A percentile compares a stretch with the other conserved stretches of the same genome.
These are phyloP conservation scores for Penicillium robsamsonii DNA, from an alignment of 495 filamentous ascomycete species.

Conservation along the genomic window DNA sequence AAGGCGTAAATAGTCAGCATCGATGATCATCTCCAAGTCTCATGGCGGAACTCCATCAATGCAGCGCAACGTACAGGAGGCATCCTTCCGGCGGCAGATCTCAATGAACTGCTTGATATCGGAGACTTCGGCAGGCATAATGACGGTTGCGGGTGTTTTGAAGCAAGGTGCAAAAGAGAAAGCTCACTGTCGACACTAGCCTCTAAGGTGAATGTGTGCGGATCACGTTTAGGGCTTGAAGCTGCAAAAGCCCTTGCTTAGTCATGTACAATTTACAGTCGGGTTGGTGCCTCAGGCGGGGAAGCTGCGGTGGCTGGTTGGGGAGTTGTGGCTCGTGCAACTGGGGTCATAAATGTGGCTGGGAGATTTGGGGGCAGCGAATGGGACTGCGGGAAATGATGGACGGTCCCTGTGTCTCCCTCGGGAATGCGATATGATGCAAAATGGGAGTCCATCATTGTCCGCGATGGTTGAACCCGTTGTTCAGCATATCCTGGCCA, in stretches of 20 bases:
- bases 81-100: slow-evolving; percentile 98
- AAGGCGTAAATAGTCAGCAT: slow-evolving; percentile 20
- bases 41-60: slow-evolving; percentile 4
- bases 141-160: slow-evolving; percentile 39
- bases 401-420: not conserved
- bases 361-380: not conserved
- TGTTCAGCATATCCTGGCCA: slow-evolving; percentile 2
- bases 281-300: slow-evolving; percentile 8
- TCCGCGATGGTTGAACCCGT: slow-evolving; percentile 1
- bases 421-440: not conserved
- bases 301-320: slow-evolving; percentile 1
- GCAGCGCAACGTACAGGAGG: slow-evolving; percentile 69
- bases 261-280: slow-evolving; percentile 12
- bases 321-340: slow-evolving; percentile 1
- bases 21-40: slow-evolving; percentile 6
- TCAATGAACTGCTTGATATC: slow-evolving; percentile 99
- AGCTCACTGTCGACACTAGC: slow-evolving; percentile 20
- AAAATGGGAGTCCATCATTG: slow-evolving; percentile 2
- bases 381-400: not conserved
- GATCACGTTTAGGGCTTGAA: slow-evolving; percentile 38
- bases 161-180: slow-evolving; percentile 21
- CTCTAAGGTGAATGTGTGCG: slow-evolving; percentile 25
- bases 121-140: slow-evolving; percentile 95
- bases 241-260: slow-evolving; percentile 21
- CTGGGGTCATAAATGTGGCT: not conserved